phyloP scores from a whole-genome alignment of 2,329 filamentous ascomycete species.

The Bretziella fagacearum region DNA sequence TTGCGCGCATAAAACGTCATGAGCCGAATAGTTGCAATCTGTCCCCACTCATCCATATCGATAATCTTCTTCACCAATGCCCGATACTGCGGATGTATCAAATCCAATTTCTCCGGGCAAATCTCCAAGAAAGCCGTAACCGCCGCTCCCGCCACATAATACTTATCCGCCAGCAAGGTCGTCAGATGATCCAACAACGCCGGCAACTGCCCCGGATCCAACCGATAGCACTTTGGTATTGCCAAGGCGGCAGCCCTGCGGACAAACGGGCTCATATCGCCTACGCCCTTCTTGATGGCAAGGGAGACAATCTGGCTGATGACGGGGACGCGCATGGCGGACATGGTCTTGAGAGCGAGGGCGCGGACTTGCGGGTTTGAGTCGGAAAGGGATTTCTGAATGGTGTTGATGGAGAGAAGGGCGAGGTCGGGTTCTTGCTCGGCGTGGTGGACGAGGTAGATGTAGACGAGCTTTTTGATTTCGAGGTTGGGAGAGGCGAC shows the following conservation, averaged over 20 bases:
- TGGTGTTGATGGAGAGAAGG: conserved; percentile 92
- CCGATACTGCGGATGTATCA: conserved; percentile 83
- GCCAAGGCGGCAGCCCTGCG: conserved; percentile 83
- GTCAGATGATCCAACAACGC: conserved; percentile 71
- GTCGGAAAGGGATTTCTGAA: conserved; percentile 93
- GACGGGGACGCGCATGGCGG: conserved; percentile 86
- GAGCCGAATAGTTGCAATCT: conserved; percentile 64
- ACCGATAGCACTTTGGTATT: conserved; percentile 85
- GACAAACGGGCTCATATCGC: conserved; percentile 88
- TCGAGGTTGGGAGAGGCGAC: conserved; percentile 85
- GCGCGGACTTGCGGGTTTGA: conserved; percentile 78
- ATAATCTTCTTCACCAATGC: conserved; percentile 74
- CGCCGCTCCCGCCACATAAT: conserved; percentile 89
- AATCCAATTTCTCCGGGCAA: conserved; percentile 70
- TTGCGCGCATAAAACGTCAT: conserved; percentile 72
- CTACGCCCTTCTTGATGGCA: conserved; percentile 83
- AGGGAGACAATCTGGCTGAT: conserved; percentile 95
- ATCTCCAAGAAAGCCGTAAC: conserved; percentile 79
- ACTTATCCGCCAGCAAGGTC: conserved; percentile 69
- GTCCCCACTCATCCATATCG: conserved; percentile 99
- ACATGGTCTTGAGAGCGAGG: conserved; percentile 91
- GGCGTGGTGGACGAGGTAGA: conserved; percentile 92
- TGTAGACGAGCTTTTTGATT: conserved; percentile 96
- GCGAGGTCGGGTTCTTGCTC: conserved; percentile 92
- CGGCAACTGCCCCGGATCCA: conserved; percentile 72